A percentile compares a stretch with the other conserved stretches of the same genome.
phyloP scores from a whole-genome alignment of 2,329 filamentous ascomycete species.

The Phyllosticta citribraziliensis region DNA sequence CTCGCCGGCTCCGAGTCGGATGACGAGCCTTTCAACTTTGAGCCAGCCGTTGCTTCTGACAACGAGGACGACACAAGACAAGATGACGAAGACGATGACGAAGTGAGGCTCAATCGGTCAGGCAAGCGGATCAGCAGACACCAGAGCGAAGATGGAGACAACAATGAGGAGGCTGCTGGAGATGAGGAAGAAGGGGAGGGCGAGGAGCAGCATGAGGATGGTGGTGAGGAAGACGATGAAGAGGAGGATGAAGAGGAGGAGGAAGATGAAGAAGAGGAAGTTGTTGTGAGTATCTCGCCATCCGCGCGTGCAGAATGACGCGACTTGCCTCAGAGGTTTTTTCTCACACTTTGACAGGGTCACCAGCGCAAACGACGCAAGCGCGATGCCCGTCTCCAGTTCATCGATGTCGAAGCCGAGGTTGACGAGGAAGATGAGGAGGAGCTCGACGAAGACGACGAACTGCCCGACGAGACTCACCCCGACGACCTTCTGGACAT shows the following conservation, averaged over 20 bases:
- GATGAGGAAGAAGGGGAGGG: conserved; percentile 27
- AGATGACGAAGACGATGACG: conserved; percentile 37
- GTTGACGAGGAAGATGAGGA: conserved; percentile 92
- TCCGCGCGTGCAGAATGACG: conserved; percentile 31
- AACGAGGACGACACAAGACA: conserved; percentile 36
- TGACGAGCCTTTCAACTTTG: conserved; percentile 86
- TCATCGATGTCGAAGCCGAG: conserved; percentile 97
- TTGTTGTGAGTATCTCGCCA: conserved; percentile 10
- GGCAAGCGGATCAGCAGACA: conserved; percentile 15
- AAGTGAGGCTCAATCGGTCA: conserved; percentile 13
- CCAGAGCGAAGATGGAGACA: conserved; percentile 31
- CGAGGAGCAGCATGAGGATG: conserved; percentile 29
- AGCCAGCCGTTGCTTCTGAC: conserved; percentile 54
- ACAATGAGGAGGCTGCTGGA: conserved; percentile 7
- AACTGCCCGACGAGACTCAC: conserved; percentile 81
- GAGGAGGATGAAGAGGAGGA: conserved; percentile 43
- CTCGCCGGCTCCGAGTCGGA: conserved; percentile 48
- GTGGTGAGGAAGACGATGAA: conserved; percentile 30
- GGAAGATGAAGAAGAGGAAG: conserved; percentile 43
- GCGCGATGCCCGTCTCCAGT: conserved; percentile 66
- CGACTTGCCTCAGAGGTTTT: conserved; percentile 14
- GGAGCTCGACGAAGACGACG: conserved; percentile 70
- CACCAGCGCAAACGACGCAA: conserved; percentile 72
- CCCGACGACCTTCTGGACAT: conserved; percentile 78
- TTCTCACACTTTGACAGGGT: conserved; percentile 32